Percentiles rank a stretch among this genome's conserved stretches.
phyloP scores from a whole-genome alignment of 2,329 filamentous ascomycete genomes.

The Aspergillus pseudoterreus region DNA sequence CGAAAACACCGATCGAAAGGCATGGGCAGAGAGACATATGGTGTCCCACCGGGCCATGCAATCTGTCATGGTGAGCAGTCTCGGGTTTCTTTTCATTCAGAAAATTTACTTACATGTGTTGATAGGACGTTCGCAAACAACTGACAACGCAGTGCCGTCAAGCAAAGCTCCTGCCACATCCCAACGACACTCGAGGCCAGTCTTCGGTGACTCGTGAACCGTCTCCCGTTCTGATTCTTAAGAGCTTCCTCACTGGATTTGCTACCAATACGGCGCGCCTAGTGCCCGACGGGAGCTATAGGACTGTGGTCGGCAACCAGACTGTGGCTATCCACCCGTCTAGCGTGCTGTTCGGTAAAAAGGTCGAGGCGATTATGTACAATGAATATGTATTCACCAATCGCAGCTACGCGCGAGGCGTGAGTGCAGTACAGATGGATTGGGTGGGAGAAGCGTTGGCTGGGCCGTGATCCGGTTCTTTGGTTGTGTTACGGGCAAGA shows the following conservation, averaged over 20 bases:
- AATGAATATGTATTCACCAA: constrained; percentile 65
- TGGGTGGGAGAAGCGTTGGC: constrained; percentile 55
- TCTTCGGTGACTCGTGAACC: constrained; percentile 29
- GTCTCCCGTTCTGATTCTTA: constrained; percentile 49
- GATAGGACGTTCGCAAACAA: constrained; percentile 58
- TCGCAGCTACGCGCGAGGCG: constrained; percentile 59
- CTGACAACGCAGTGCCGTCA: constrained; percentile 53
- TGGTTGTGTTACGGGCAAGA: no score
- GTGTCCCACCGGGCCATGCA: constrained; percentile 64
- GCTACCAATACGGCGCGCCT: constrained; percentile 58
- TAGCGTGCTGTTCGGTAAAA: constrained; percentile 58
- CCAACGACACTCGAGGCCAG: constrained; percentile 14
- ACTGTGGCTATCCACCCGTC: constrained; percentile 61
- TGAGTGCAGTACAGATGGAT: constrained; percentile 59
- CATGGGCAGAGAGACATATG: constrained; percentile 57
- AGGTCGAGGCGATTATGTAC: constrained; percentile 61
- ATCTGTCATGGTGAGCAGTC: constrained; percentile 52
- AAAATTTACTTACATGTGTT: neutral
- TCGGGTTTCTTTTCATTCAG: neutral
- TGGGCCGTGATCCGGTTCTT: constrained; percentile 10
- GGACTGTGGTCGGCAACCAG: constrained; percentile 59
- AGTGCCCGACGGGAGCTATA: constrained; percentile 59
- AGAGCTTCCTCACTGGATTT: constrained; percentile 58
- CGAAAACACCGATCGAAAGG: constrained; percentile 56
- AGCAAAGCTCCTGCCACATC: constrained; percentile 40